A percentile compares a stretch with the other conserved stretches of the same genome.
phyloP scores from a whole-genome alignment of 1,139 yeast species.

The Tardiomyces depauwii region DNA sequence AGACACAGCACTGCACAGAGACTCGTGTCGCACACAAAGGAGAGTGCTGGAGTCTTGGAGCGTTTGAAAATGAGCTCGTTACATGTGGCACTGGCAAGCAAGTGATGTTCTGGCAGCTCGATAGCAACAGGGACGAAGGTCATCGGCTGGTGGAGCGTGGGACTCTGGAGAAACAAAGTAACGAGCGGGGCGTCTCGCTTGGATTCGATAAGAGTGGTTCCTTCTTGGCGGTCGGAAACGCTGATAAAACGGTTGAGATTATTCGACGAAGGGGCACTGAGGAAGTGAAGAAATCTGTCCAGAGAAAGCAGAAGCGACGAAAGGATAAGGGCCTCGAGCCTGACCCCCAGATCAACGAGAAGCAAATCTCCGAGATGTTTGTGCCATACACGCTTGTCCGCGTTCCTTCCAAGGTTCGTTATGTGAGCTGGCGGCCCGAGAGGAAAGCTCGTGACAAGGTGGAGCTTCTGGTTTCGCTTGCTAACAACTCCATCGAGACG shows the following conservation, averaged over 20 bases:
- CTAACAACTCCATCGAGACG: constrained; percentile 67
- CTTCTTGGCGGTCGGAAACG: constrained; percentile 60
- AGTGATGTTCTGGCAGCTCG: constrained; percentile 69
- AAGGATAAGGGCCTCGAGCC: constrained; percentile 57
- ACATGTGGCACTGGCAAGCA: constrained; percentile 79
- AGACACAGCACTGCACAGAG: constrained; percentile 81
- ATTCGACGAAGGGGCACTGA: constrained; percentile 63
- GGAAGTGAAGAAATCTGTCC: constrained; percentile 66
- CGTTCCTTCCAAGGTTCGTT: constrained; percentile 22
- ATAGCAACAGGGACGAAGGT: constrained; percentile 42
- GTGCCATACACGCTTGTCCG: constrained; percentile 23
- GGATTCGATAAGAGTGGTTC: constrained; percentile 23
- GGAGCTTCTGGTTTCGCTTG: constrained; percentile 51
- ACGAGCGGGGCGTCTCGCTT: constrained; percentile 57
- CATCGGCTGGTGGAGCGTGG: constrained; percentile 54
- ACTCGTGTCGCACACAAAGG: constrained; percentile 90
- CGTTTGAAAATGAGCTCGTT: constrained; percentile 28
- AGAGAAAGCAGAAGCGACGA: constrained; percentile 67
- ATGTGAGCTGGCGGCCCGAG: constrained; percentile 22
- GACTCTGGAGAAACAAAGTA: constrained; percentile 63
- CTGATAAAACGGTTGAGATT: constrained; percentile 71
- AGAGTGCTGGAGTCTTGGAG: constrained; percentile 62
- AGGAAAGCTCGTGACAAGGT: constrained; percentile 18
- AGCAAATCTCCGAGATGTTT: constrained; percentile 17
- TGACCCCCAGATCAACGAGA: constrained; percentile 30